Base-by-base conservation (phyloP, 495 filamentous ascomycete genomes). In the Achaetomiella virescens region DNA sequence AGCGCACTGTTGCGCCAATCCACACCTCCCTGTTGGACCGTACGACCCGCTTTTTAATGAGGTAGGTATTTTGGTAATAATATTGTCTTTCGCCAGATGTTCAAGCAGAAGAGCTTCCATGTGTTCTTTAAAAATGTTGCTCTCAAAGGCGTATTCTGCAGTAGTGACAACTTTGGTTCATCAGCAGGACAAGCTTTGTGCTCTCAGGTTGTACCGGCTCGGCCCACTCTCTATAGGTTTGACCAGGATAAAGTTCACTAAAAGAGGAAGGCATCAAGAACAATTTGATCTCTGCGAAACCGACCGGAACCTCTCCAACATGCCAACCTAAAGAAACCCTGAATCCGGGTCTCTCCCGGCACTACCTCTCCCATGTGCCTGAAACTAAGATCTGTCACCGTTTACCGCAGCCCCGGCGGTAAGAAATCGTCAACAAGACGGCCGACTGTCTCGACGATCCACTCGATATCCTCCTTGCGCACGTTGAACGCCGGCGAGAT, bases 401-500 rank as follows among this genome's bases (percentile, higher is more conserved):
- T 35, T 7, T 25, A n/a, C 27, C 11, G 18, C 31, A 3, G 15
- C 18, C 11, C 4, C n/a, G 3, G 42, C 18, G 36, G 51, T 55
- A 54, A 70, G 72, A 27, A 61, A 72, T 72, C 68, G 11, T 47
- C 45, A 10, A 72, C 69, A 5, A 78, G 69, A 5, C 61, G 68
- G 20, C 75, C 65, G 31, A 82, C 76, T 0, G 64, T 68, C 9
- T 58, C 47, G 6, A 65, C 66, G 14, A 89, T 83, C 45, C 69
- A 71, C 57, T 84, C 79, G 50, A 90, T 76, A 29, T 88, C 85
- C 11, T 80, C 77, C 31, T 66, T 67, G 0, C 78, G 81, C 42
- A 87, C 74, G 54, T 80, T 91, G 68, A 86, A 95, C 1, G 89
- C 78, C 3, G 91, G 90, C 20, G 86, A 79, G 52, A 96, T 60